Conservation (phyloP, 2,329 filamentous ascomycete species). For the Penicillium brasilianum region DNA sequence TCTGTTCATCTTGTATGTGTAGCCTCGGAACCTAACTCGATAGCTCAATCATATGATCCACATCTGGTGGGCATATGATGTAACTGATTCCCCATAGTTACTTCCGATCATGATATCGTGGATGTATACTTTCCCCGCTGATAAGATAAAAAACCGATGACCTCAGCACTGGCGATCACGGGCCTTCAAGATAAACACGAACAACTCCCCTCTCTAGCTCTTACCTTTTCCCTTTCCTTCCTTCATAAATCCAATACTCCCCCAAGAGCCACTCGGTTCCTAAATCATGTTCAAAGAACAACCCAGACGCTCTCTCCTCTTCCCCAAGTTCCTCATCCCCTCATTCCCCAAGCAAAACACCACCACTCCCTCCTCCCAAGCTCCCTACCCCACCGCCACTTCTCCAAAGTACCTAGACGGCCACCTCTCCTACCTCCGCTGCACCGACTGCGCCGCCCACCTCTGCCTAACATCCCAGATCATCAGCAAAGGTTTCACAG, state of each 20-base stretch:
- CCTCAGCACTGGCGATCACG: background rate
- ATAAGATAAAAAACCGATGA: constrained; percentile 13
- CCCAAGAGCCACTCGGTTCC: background rate
- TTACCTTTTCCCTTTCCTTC: background rate
- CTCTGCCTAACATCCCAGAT: constrained; percentile 64
- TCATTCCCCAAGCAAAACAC: constrained; percentile 47
- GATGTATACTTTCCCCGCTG: background rate
- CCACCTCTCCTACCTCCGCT: constrained; percentile 62
- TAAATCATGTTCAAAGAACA: constrained; percentile 28
- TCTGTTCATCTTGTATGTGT: background rate
- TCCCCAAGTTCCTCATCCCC: constrained; percentile 59
- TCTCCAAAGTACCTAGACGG: constrained; percentile 49
- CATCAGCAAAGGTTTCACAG: constrained; percentile 69
- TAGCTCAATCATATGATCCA: background rate
- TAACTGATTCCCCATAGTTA: background rate
- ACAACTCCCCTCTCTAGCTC: background rate
- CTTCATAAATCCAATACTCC: too few relatives aligned
- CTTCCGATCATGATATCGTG: background rate
- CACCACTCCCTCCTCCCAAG: constrained; percentile 40
- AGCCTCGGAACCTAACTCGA: background rate
- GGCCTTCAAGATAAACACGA: background rate
- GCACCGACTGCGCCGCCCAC: constrained; percentile 63
- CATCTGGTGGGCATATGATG: background rate
- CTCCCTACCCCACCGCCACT: constrained; percentile 8
- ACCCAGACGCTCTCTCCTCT: constrained; percentile 40